Base-by-base conservation (phyloP, 1,284 basidiomycete species). In the Naganishia liquefaciens region DNA sequence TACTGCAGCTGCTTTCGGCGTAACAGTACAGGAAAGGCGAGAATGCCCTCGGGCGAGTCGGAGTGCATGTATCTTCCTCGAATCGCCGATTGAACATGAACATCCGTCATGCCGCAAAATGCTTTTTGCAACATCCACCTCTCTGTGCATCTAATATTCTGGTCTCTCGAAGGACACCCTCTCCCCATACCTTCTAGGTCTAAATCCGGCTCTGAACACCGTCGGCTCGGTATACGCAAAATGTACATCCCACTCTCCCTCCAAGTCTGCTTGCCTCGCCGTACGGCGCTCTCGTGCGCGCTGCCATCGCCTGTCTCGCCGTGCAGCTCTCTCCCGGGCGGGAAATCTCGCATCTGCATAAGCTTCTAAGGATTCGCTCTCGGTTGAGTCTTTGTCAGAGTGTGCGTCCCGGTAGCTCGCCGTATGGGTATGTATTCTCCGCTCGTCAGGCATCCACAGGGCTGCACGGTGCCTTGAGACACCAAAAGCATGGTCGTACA, bases 161-260 rank as follows among this genome's bases (percentile, higher is more conserved):
- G 63, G 63, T 30, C 55, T 25, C 47, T 65, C 55, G 25, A 51
- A 65, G 27, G 42, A 47, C n/a, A 50, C 43, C 55, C 53, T 65
- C 21, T 65, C 63, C 21, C 63, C 63, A 46, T 65, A 65, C 55
- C 42, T 28, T 23, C 62, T 40, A 42, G 55, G 44, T 55, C 64
- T 67, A 21, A 49, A 33, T 25, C 58, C 58, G 5, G 64, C 39
- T 23, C 40, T 30, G 52, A 57, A 64, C 15, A 50, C 33, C 46
- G 62, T 61, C 40, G 66, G 66, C 33, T 64, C 62, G 27, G 54
- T 67, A 58, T 63, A 67, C 21, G 49, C 66, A 39, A 67, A 67
- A 44, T 60, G 52, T 7, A 67, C 46, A 13, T 67, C 62, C 66
- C 66, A 67, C 13, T 64, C 63, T 6, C 62, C 65, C 0, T 33